Evolutionary conservation across 1,284 basidiomycete genomes (phyloP), one percentile per base, ranked within the genome.

Genomic region (Wallemia ichthyophaga): DNA sequence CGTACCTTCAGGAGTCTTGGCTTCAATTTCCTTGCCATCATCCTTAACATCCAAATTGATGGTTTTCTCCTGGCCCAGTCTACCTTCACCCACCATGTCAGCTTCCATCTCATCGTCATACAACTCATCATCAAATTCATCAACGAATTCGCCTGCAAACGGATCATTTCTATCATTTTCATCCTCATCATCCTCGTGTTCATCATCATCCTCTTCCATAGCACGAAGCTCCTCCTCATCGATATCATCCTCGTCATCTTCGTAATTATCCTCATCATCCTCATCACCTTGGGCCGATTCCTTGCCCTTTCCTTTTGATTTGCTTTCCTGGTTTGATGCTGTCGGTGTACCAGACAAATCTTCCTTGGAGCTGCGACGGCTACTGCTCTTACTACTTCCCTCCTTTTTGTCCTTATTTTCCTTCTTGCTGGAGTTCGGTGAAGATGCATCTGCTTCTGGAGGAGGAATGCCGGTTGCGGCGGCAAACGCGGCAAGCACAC

Each of bases 1-100:
- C 0, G 91, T 95, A 1, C 92, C 92, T 62, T 95, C 86, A 0
- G 92, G 89, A 0, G 92, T 96, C 69, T 94, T 86, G 9, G 88
- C 91, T 66, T 89, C 87, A 7, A 96, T 78, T 66, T 83, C 86
- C 2, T 82, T 81, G 5, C 86, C 87, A 71, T 92, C 89, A 81
- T 63, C 21, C 17, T 53, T 24, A 25, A 92, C 78, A 23, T 83
- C 81, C 56, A 95, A 73, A 57, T 81, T 85, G 59, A 94, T 80
- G 0, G 86, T 89, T 72, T 82, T 89, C 64, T 87, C 85, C 5
- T 76, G 58, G 61, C 0, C 32, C 21, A 1, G 58, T 54, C 3
- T 25, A 72, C 0, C 68, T 69, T 19, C 66, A 59, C 74, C 70
- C 31, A 72, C 74, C 24, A 65, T 65, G 60, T 65, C 69, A 58